Evolutionary conservation across 2,329 filamentous ascomycete genomes (phyloP).

Genomic region (Erysiphe neolycopersici): DNA sequence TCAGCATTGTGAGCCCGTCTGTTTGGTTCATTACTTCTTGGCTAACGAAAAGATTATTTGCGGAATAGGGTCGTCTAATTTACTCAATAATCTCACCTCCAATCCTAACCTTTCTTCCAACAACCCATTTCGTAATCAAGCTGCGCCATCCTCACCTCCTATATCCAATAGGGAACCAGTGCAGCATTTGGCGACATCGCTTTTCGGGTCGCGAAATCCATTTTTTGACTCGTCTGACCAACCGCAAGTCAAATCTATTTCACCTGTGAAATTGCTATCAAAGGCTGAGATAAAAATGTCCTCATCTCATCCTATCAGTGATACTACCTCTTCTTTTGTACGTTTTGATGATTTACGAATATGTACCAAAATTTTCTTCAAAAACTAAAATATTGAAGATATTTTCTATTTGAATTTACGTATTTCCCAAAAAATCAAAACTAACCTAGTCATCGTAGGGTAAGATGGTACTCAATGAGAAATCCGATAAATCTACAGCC

Average conservation of each 20-base stretch:
- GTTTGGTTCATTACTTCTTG: background rate
- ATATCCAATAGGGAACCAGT: conserved; percentile 21
- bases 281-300: conserved; percentile 16
- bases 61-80: background rate
- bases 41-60: conserved; percentile 8
- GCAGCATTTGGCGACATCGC: conserved; percentile 26
- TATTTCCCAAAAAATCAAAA: background rate
- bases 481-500: conserved; percentile 27
- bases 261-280: conserved; percentile 5
- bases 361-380: too few species aligned
- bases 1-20: background rate
- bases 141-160: conserved; percentile 25
- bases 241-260: conserved; percentile 1
- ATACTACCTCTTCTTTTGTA: conserved; percentile 54
- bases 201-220: conserved; percentile 40
- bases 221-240: conserved; percentile 30
- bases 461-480: conserved; percentile 24
- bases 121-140: conserved; percentile 56
- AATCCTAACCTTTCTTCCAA: conserved; percentile 35
- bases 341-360: conserved; percentile 16
- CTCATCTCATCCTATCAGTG: conserved; percentile 13
- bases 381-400: too few species aligned
- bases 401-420: background rate
- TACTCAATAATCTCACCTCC: conserved; percentile 28
- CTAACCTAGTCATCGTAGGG: background rate